Evolutionary conservation across 176 grass and related monocot species (phyloP).

Genomic region (Lolium perenne): DNA sequence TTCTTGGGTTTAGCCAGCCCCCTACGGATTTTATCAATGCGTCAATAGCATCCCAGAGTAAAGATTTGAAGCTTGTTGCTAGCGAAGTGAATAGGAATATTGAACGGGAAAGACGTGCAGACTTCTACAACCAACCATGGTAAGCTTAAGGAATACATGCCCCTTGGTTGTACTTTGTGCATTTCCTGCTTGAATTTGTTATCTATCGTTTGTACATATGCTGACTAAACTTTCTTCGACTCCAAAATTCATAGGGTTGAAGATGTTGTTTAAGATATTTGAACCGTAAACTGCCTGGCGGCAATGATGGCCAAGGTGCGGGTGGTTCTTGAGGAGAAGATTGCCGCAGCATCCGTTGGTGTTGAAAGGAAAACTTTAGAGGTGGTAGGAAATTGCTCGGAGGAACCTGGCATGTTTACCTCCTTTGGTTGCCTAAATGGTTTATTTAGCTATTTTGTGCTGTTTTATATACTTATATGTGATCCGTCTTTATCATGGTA

Average conservation of each 20-base stretch:
- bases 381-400: slow-evolving; percentile 45
- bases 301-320: slow-evolving; percentile 66
- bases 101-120: slow-evolving; percentile 80
- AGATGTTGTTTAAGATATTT: slow-evolving; percentile 89
- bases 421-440: slow-evolving; percentile 24
- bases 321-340: slow-evolving; percentile 49
- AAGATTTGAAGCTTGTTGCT: slow-evolving; percentile 90
- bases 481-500: slow-evolving; percentile 30
- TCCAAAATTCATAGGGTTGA: slow-evolving; percentile 69
- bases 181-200: neutral
- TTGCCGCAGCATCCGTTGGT: slow-evolving; percentile 40
- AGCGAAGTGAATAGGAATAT: slow-evolving; percentile 81
- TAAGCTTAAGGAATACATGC: slow-evolving; percentile 36
- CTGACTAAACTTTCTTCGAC: slow-evolving; percentile 41
- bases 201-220: neutral
- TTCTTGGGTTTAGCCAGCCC: slow-evolving; percentile 95
- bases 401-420: slow-evolving; percentile 30
- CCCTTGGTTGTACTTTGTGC: neutral
- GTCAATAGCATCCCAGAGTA: slow-evolving; percentile 87
- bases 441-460: slow-evolving; percentile 30
- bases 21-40: slow-evolving; percentile 92
- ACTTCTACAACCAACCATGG: slow-evolving; percentile 96
- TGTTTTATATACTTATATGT: slow-evolving; percentile 26
- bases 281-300: slow-evolving; percentile 73
- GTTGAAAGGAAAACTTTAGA: slow-evolving; percentile 44